Evolutionary conservation across 2,329 filamentous ascomycete species (phyloP).

Genomic region (Polytolypa hystricis): DNA sequence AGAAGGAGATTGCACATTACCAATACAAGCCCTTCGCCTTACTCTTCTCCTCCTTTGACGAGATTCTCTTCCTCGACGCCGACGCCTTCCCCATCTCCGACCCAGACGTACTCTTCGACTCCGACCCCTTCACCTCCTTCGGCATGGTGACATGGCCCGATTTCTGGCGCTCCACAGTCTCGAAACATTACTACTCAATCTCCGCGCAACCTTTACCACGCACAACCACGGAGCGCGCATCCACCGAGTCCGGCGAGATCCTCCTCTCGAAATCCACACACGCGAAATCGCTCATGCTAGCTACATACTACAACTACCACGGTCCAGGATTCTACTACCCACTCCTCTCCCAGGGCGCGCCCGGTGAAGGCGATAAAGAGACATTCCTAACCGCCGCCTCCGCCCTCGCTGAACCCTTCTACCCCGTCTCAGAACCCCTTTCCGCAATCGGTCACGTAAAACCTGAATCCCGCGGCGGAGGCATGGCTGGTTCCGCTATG

Average conservation of each 20-base stretch:
- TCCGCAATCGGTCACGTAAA: constrained; percentile 21
- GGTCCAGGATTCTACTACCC: constrained; percentile 36
- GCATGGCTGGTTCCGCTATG: constrained; percentile 28
- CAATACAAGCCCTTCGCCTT: constrained; percentile 49
- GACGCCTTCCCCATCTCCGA: constrained; percentile 44
- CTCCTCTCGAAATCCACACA: constrained; percentile 36
- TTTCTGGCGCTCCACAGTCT: constrained; percentile 33
- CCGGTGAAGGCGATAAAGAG: constrained; percentile 42
- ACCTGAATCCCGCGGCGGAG: constrained; percentile 12
- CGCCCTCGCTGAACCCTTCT: constrained; percentile 29
- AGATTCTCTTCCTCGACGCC: constrained; percentile 49
- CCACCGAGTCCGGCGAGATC: constrained; percentile 36
- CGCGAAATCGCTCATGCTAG: constrained; percentile 31
- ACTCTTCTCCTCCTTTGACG: constrained; percentile 47
- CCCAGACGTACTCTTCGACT: constrained; percentile 37
- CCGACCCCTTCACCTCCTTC: constrained; percentile 39
- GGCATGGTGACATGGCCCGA: constrained; percentile 48
- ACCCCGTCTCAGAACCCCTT: constrained; percentile 31
- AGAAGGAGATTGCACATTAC: constrained; percentile 32
- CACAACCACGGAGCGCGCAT: constrained; percentile 14
- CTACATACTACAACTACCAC: constrained; percentile 41
- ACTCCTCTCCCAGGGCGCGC: constrained; percentile 35
- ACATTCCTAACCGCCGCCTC: constrained; percentile 38
- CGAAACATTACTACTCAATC: constrained; percentile 30
- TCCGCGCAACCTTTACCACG: constrained; percentile 18